These are phyloP conservation scores for Zoysia pacifica DNA, from an alignment of 176 grass and related monocot genomes.

Conservation along the genomic window DNA sequence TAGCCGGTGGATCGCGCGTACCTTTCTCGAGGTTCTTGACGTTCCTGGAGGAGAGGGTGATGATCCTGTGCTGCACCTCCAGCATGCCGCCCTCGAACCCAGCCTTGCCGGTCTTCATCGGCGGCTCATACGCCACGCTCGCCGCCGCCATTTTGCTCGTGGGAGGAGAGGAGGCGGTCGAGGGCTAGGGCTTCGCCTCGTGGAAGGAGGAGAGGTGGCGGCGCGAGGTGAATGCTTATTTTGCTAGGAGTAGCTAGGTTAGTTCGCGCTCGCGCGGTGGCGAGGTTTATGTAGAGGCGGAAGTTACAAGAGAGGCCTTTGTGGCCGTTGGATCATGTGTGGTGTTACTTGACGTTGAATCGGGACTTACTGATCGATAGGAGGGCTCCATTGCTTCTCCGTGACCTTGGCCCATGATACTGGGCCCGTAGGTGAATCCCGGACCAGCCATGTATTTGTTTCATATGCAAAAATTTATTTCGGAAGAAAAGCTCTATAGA, in stretches of 20 bases:
- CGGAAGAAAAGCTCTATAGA: neutral
- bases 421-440: neutral
- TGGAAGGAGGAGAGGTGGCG: slow-evolving; percentile 26
- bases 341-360: neutral
- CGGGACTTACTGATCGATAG: too few relatives aligned
- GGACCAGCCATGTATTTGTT: neutral
- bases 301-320: neutral
- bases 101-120: slow-evolving; percentile 35
- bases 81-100: slow-evolving; percentile 35
- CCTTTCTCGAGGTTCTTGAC: slow-evolving; percentile 66
- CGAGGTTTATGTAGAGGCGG: slow-evolving; percentile 38
- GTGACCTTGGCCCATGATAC: neutral
- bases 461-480: too few relatives aligned
- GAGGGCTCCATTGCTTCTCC: neutral
- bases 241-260: neutral
- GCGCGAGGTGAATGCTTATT: slow-evolving; percentile 31
- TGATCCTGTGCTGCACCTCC: slow-evolving; percentile 55
- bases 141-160: slow-evolving; percentile 42
- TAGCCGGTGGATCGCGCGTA: neutral
- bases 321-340: neutral
- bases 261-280: neutral
- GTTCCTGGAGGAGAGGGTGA: slow-evolving; percentile 65
- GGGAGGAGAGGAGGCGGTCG: neutral
- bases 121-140: slow-evolving; percentile 45
- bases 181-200: slow-evolving; percentile 33